phyloP scores from a whole-genome alignment of 2,329 filamentous ascomycete species.

The Ceratocystis diversiconidia region DNA sequence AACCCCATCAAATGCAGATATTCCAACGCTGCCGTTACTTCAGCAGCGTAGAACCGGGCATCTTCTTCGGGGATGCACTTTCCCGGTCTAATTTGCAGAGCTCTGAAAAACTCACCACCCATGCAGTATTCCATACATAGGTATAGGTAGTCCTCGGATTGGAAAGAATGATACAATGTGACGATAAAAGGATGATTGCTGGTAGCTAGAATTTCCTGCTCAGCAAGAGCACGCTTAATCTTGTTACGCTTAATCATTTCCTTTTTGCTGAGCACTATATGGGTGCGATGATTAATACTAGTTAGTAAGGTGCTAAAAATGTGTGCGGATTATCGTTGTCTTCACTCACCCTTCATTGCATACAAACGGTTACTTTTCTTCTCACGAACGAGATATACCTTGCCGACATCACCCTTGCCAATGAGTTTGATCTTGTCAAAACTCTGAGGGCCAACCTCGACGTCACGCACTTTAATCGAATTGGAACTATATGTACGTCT shows the following conservation, averaged over 20 bases:
- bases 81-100: constrained; percentile 85
- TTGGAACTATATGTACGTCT: constrained; percentile 96
- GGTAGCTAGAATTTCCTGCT: constrained; percentile 94
- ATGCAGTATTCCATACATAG: constrained; percentile 99
- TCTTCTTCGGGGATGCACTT: constrained; percentile 97
- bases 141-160: constrained; percentile 96
- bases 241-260: constrained; percentile 99
- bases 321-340: background rate
- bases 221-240: constrained; percentile 93
- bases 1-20: constrained; percentile 98
- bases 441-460: constrained; percentile 86
- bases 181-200: constrained; percentile 99
- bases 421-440: constrained; percentile 99
- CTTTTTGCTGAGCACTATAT: constrained; percentile 87
- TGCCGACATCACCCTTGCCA: constrained; percentile 95
- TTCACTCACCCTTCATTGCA: constrained; percentile 81
- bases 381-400: constrained; percentile 92
- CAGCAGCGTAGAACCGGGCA: constrained; percentile 90
- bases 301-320: constrained; percentile 25
- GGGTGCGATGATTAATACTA: background rate
- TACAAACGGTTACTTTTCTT: constrained; percentile 94
- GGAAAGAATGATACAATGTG: constrained; percentile 95
- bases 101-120: constrained; percentile 94
- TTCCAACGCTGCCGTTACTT: constrained; percentile 90
- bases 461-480: constrained; percentile 94